These are phyloP conservation scores for Ophiosphaerella narmari DNA, from an alignment of 2,329 filamentous ascomycete genomes.

Conservation along the genomic window DNA sequence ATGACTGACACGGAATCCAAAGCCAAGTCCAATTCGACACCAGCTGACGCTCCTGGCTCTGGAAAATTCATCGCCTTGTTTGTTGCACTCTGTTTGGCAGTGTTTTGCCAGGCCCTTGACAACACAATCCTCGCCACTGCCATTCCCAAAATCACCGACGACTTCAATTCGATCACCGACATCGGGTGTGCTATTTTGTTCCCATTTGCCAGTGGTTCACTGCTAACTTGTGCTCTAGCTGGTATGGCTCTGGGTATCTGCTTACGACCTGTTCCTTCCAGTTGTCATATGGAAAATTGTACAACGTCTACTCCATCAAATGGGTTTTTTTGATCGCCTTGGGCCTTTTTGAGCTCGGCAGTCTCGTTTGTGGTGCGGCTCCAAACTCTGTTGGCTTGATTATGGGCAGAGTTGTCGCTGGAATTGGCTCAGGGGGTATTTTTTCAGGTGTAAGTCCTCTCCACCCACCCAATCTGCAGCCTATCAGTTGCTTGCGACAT, in stretches of 20 bases:
- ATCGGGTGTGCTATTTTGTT: constrained; percentile 2
- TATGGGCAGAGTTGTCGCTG: constrained; percentile 52
- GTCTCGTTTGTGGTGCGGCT: constrained; percentile 41
- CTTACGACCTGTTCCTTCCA: constrained; percentile 51
- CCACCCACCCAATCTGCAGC: not conserved
- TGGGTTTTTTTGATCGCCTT: constrained; percentile 37
- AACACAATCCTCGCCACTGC: constrained; percentile 29
- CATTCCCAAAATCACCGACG: constrained; percentile 31
- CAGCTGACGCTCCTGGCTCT: not conserved
- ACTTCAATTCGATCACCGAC: constrained; percentile 25
- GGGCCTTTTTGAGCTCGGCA: constrained; percentile 48
- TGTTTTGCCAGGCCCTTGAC: not conserved
- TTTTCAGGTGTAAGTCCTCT: constrained; percentile 45
- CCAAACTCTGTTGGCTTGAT: constrained; percentile 51
- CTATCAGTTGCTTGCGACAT: not conserved
- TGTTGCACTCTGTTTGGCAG: not conserved
- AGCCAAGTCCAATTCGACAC: not conserved
- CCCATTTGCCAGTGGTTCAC: not conserved
- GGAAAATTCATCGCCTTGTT: not conserved
- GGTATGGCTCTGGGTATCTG: constrained; percentile 45
- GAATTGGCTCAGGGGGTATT: constrained; percentile 53
- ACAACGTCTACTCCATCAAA: constrained; percentile 1
- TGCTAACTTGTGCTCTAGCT: constrained; percentile 4
- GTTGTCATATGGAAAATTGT: constrained; percentile 49
- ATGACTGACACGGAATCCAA: not conserved